Conservation (phyloP, 1,139 yeast species). For the Geotrichum siamense region DNA sequence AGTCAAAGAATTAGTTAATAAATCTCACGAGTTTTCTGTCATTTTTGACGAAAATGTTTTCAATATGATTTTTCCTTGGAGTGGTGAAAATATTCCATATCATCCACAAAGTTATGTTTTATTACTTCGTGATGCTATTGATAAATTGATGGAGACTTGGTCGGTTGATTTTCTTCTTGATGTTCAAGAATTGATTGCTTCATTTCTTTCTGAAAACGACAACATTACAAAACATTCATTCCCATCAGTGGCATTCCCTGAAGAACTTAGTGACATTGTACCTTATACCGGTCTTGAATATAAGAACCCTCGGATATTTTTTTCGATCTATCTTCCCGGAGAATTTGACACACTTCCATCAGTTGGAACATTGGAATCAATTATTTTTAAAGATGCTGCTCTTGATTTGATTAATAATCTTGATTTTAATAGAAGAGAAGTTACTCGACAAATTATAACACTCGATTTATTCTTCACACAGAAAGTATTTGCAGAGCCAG, state of each 20-base stretch:
- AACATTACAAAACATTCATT: slow-evolving; percentile 31
- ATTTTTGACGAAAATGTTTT: slow-evolving; percentile 17
- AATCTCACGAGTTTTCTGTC: slow-evolving; percentile 21
- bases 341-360: slow-evolving; percentile 69
- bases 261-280: slow-evolving; percentile 18
- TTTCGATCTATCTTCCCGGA: slow-evolving; percentile 55
- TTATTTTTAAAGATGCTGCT: slow-evolving; percentile 67
- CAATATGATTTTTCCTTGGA: slow-evolving; percentile 39
- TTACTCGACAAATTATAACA: slow-evolving; percentile 72
- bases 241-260: slow-evolving; percentile 35
- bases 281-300: slow-evolving; percentile 16
- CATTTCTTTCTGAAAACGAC: slow-evolving; percentile 23
- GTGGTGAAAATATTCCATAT: slow-evolving; percentile 44
- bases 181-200: slow-evolving; percentile 11
- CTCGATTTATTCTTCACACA: slow-evolving; percentile 67
- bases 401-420: slow-evolving; percentile 69
- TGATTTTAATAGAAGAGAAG: slow-evolving; percentile 85
- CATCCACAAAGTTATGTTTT: slow-evolving; percentile 46
- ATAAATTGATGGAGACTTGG: slow-evolving; percentile 18
- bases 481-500: slow-evolving; percentile 73
- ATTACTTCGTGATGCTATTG: slow-evolving; percentile 47
- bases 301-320: slow-evolving; percentile 49
- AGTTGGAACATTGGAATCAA: slow-evolving; percentile 49
- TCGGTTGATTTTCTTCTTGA: slow-evolving; percentile 11
- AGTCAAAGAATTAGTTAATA: slow-evolving; percentile 19